Evolutionary conservation across 495 filamentous ascomycete genomes (phyloP).

Genomic region (Hypomontagnella monticulosa): DNA sequence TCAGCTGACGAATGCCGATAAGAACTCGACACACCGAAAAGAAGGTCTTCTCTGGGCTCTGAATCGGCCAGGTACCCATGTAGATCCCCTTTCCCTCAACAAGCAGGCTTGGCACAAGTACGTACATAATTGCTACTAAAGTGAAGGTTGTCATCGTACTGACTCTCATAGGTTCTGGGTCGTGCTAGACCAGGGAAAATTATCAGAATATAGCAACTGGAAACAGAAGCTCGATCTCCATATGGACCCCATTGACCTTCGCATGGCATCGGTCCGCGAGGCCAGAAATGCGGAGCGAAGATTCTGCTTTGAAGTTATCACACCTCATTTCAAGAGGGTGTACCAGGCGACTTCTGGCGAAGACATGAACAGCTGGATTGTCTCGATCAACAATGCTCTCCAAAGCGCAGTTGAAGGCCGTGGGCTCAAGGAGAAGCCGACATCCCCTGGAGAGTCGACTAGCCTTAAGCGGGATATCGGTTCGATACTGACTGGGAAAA

Average conservation of each 20-base stretch:
- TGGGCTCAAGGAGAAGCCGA: slow-evolving; percentile 61
- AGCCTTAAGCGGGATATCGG: slow-evolving; percentile 83
- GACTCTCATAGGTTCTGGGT: slow-evolving; percentile 85
- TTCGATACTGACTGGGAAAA: slow-evolving; percentile 94
- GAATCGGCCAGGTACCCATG: slow-evolving; percentile 91
- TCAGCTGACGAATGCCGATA: slow-evolving; percentile 55
- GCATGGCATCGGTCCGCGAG: slow-evolving; percentile 95
- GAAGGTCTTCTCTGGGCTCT: slow-evolving; percentile 96
- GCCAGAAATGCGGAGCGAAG: slow-evolving; percentile 92
- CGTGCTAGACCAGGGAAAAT: slow-evolving; percentile 92
- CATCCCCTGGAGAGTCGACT: slow-evolving; percentile 58
- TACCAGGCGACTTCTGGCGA: slow-evolving; percentile 98
- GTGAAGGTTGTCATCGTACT: slow-evolving; percentile 5
- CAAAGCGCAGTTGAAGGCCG: slow-evolving; percentile 93
- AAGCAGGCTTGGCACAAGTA: slow-evolving; percentile 99
- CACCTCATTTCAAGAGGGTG: slow-evolving; percentile 93
- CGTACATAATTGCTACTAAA: slow-evolving; percentile 45
- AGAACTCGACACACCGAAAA: slow-evolving; percentile 69
- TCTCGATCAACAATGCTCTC: slow-evolving; percentile 94
- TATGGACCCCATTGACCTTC: slow-evolving; percentile 97
- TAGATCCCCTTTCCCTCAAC: slow-evolving; percentile 92
- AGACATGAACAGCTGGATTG: slow-evolving; percentile 97
- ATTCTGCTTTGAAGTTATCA: slow-evolving; percentile 99
- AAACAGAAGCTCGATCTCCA: slow-evolving; percentile 96
- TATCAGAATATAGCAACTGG: slow-evolving; percentile 99